Evolutionary conservation across 2,329 filamentous ascomycete species (phyloP).

Genomic region (Hypoxylon sp.): DNA sequence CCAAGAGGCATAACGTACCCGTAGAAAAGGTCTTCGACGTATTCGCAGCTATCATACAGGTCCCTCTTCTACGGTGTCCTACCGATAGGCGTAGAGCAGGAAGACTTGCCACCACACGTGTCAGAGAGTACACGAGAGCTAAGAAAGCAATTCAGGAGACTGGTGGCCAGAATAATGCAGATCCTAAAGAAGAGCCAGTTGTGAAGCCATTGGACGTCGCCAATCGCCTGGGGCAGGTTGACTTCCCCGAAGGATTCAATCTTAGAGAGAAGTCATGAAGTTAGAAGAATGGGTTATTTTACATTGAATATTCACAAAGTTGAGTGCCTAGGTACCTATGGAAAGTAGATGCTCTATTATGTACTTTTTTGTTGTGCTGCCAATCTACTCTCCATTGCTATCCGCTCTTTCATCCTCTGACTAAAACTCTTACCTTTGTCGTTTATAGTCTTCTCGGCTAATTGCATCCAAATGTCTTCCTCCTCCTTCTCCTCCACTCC

Average conservation of each 20-base stretch:
- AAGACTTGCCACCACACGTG: slow-evolving; percentile 56
- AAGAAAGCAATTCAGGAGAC: slow-evolving; percentile 54
- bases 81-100: slow-evolving; percentile 59
- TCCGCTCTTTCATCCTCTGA: slow-evolving; percentile 15
- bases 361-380: slow-evolving; percentile 15
- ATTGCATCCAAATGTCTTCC: slow-evolving; percentile 43
- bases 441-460: slow-evolving; percentile 29
- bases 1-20: slow-evolving; percentile 58
- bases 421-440: slow-evolving; percentile 2
- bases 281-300: not conserved
- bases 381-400: slow-evolving; percentile 3
- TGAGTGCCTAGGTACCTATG: not conserved
- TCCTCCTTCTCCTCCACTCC: slow-evolving; percentile 6
- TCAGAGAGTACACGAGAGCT: slow-evolving; percentile 59
- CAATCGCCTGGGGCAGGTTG: slow-evolving; percentile 42
- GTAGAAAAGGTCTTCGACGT: slow-evolving; percentile 61
- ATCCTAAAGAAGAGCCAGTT: slow-evolving; percentile 4
- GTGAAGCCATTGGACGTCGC: slow-evolving; percentile 45
- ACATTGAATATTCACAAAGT: not conserved
- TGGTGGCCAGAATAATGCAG: slow-evolving; percentile 1
- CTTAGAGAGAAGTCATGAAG: slow-evolving; percentile 10
- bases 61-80: slow-evolving; percentile 61
- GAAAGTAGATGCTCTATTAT: not conserved
- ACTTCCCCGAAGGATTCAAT: slow-evolving; percentile 45
- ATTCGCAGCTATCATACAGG: slow-evolving; percentile 62